Evolutionary conservation across 768 basidiomycete species (phyloP).

Genomic region (Trametes gibbosa): DNA sequence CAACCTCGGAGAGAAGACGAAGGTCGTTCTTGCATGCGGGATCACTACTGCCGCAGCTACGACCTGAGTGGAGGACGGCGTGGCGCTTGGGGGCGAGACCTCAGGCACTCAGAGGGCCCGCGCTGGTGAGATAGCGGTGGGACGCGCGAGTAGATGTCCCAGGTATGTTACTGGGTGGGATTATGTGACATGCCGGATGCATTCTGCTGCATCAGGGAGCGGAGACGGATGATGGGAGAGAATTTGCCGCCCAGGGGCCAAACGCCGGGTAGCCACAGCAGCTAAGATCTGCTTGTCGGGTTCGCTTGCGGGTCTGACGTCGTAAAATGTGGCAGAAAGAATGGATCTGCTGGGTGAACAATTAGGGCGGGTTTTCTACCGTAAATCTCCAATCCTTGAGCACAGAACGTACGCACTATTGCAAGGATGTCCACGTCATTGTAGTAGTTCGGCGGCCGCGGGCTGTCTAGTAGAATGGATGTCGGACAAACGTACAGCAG

Average conservation of each 20-base stretch:
- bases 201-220: not conserved
- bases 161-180: not conserved
- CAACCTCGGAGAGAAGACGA: conserved; percentile 5
- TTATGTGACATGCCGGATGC: not conserved
- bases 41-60: not conserved
- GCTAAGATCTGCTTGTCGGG: too few species aligned
- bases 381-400: too few species aligned
- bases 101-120: not conserved
- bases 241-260: not conserved
- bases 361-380: too few species aligned
- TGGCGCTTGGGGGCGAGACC: not conserved
- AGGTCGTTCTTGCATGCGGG: not conserved
- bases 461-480: too few species aligned
- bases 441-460: too few species aligned
- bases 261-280: not conserved
- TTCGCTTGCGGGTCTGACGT: too few species aligned
- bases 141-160: not conserved
- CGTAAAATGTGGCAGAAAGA: too few species aligned
- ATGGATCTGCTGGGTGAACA: too few species aligned
- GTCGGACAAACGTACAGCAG: too few species aligned
- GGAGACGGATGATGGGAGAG: not conserved
- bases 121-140: not conserved
- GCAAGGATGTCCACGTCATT: too few species aligned
- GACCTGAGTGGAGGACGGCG: not conserved
- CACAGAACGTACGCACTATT: too few species aligned